Conservation (phyloP, 371 early-diverging fungal genomes). For the Mortierella sp. region DNA sequence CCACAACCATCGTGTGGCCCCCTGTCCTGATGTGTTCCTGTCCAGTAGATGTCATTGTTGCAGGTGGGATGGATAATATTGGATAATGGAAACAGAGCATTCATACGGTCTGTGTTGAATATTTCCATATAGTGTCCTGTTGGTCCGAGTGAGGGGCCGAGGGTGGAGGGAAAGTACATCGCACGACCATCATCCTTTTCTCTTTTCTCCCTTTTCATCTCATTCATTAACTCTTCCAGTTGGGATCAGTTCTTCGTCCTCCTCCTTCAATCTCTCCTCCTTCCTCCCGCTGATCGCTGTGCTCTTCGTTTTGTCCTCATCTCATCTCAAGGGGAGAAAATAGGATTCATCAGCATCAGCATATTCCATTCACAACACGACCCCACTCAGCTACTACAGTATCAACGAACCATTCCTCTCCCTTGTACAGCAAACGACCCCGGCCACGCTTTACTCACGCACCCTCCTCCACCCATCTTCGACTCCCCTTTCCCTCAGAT, state of each 20-base stretch:
- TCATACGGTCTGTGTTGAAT: background rate
- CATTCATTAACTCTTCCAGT: background rate
- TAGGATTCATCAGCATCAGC: background rate
- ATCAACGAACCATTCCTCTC: background rate
- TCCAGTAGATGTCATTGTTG: background rate
- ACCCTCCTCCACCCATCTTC: too few relatives aligned
- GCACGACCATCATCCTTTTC: slow-evolving; percentile 4
- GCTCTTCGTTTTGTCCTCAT: background rate
- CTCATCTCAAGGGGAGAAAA: background rate
- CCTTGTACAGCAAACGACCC: background rate
- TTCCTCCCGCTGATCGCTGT: background rate
- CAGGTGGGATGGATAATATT: background rate
- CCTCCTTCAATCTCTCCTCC: background rate
- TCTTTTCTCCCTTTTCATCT: background rate
- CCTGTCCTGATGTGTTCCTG: background rate
- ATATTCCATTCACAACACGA: background rate
- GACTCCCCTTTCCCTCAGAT: background rate
- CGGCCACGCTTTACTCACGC: too few relatives aligned
- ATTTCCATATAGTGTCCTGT: background rate
- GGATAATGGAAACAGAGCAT: background rate
- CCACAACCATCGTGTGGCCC: too few relatives aligned
- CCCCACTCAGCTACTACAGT: background rate
- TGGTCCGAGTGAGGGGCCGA: background rate
- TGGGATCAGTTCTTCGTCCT: background rate
- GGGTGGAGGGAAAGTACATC: background rate